Evolutionary conservation across 2,329 filamentous ascomycete genomes (phyloP), one percentile per base, ranked within the genome.

Genomic region (Claviceps cyperi): DNA sequence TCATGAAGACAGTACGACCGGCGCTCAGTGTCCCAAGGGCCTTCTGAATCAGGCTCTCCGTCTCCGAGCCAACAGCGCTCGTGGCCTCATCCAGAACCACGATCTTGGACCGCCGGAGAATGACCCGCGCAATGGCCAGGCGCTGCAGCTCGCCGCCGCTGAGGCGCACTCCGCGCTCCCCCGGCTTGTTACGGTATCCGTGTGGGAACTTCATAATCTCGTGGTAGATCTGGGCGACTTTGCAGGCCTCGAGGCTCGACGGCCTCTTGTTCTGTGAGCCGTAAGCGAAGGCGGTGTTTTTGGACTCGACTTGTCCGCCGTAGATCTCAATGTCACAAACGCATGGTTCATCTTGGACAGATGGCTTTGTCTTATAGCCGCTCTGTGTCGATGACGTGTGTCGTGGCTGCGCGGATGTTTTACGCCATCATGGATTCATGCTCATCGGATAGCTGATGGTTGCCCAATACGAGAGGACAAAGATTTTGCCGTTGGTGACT

Each of bases 341-440:
- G 28, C 28, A 32, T 11, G 28, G 28, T 11, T 32, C 11, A 11
- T 32, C 28, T 32, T 32, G 28, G 8, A 11, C 28, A 4, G 28
- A 32, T 32, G 28, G 28, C 9, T 32, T 32, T 32, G 9, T 82
- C 74, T 62, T 76, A 68, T 5, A 83, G 66, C 4, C 78, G 72
- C 57, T 86, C 82, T 0, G 81, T 78, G 57, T 85, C 78, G 38
- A 85, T 76, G 22, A 86, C 64, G 46, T 77, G 73, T 0, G 56
- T 55, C 32, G 60, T 54, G 19, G 63, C 50, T 6, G 53, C 52
- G 2, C 57, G 55, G 7, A 64, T 59, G 7, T 59, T 58, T 44
- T 57, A 56, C 8, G 59, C 59, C 3, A 66, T 60, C 21, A 58
- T 65, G 55, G n/a, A n/a, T n/a, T n/a, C n/a, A n/a, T n/a, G n/a